Evolutionary conservation across 2,329 filamentous ascomycete genomes (phyloP).

Genomic region (Xylaria sp.): DNA sequence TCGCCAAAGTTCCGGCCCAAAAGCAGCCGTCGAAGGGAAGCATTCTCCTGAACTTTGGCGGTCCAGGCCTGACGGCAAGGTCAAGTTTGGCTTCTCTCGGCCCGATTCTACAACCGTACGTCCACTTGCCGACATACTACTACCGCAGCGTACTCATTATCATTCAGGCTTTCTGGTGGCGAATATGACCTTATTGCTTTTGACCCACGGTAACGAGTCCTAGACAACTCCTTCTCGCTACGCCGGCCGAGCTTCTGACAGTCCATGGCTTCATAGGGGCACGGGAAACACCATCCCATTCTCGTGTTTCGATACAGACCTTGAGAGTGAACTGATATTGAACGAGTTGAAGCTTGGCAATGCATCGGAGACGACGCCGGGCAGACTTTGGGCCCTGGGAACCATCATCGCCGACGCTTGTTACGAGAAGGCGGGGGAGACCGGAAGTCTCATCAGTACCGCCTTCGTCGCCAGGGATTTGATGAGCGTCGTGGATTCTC

Average conservation of each 20-base stretch:
- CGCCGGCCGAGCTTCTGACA: too few relatives aligned
- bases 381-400: constrained; percentile 22
- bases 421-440: constrained; percentile 21
- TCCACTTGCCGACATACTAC: too few relatives aligned
- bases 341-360: constrained; percentile 20
- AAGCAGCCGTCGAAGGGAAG: constrained; percentile 39
- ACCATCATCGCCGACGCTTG: constrained; percentile 32
- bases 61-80: constrained; percentile 34
- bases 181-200: too few relatives aligned
- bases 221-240: too few relatives aligned
- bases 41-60: constrained; percentile 45
- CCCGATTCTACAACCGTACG: background rate
- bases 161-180: too few relatives aligned
- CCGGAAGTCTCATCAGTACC: constrained; percentile 35
- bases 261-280: constrained; percentile 15
- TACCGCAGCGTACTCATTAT: too few relatives aligned
- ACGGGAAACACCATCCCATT: constrained; percentile 18
- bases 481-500: constrained; percentile 42
- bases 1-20: constrained; percentile 38
- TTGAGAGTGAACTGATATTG: too few relatives aligned
- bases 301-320: constrained; percentile 2
- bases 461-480: constrained; percentile 43
- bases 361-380: constrained; percentile 20
- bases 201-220: too few relatives aligned
- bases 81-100: constrained; percentile 15